Conservation (phyloP, 169 alveolate species). For the Cystoisospora suis region DNA sequence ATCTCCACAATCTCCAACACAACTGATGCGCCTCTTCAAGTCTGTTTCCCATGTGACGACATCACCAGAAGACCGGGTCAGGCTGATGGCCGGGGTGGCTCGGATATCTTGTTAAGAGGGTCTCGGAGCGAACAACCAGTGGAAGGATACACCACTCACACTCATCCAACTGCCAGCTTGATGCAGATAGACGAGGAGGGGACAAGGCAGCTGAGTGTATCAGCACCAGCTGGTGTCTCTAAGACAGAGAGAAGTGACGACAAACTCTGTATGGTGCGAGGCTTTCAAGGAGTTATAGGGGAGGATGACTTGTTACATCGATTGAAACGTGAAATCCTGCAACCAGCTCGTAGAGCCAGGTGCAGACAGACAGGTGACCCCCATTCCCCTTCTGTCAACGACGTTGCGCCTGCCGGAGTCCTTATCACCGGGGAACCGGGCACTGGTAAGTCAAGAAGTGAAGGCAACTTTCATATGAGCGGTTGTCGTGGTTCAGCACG, state of each 20-base stretch:
- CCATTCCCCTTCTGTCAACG: not conserved
- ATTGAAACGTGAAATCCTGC: not conserved
- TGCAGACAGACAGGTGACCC: not conserved
- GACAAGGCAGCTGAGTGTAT: not conserved
- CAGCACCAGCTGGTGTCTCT: not conserved
- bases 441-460: not conserved
- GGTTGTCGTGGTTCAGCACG: not conserved
- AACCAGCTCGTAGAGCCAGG: not conserved
- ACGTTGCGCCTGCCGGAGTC: not conserved
- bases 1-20: too few species aligned
- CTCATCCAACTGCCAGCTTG: too few species aligned
- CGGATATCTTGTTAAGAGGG: too few species aligned
- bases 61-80: too few species aligned
- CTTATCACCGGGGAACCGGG: conserved; percentile 8
- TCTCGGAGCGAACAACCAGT: too few species aligned
- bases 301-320: not conserved
- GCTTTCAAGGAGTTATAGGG: not conserved
- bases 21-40: too few species aligned
- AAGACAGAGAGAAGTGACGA: too few species aligned
- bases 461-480: not conserved
- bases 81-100: too few species aligned
- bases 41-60: too few species aligned
- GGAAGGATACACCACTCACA: too few species aligned
- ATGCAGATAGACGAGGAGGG: too few species aligned
- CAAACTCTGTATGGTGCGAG: not conserved